Percentiles rank a stretch among this genome's conserved stretches.
These are phyloP conservation scores for Yarrowia porcina DNA, from an alignment of 805 yeast genomes.

Conservation along the genomic window DNA sequence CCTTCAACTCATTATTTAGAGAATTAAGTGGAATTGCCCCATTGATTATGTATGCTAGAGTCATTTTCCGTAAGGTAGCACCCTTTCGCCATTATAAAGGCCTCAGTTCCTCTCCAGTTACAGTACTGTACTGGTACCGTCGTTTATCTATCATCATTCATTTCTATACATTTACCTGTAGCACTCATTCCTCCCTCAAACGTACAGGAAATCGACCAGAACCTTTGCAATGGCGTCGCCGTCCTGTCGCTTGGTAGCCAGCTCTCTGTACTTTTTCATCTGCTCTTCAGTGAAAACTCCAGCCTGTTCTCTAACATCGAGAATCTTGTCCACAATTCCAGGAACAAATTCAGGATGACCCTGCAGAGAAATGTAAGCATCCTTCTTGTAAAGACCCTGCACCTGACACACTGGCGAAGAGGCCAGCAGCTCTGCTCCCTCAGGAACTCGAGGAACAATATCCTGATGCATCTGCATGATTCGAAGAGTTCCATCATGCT, in stretches of 20 bases:
- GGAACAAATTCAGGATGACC: conserved; percentile 84
- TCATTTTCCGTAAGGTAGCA: no score
- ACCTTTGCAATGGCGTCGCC: conserved; percentile 31
- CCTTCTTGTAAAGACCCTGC: conserved; percentile 63
- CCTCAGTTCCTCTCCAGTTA: no score
- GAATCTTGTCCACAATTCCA: conserved; percentile 31
- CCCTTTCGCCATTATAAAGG: no score
- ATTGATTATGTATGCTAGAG: no score
- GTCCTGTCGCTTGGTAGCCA: conserved; percentile 28
- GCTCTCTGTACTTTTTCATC: conserved; percentile 5
- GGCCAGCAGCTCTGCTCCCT: conserved; percentile 48
- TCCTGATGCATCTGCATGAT: conserved; percentile 61
- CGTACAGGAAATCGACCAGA: conserved; percentile 29
- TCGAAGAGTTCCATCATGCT: conserved; percentile 35
- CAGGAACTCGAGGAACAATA: conserved; percentile 47
- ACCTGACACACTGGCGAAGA: conserved; percentile 51
- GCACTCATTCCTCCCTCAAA: background rate
- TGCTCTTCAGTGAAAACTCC: conserved; percentile 29
- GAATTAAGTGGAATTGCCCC: no score
- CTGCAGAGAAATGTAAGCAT: conserved; percentile 64
- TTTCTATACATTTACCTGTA: background rate
- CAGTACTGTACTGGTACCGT: no score
- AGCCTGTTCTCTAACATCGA: conserved; percentile 26
- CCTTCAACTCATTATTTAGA: no score
- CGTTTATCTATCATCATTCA: background rate